phyloP scores from a whole-genome alignment of 345 rosid species.

The Populus nigra region DNA sequence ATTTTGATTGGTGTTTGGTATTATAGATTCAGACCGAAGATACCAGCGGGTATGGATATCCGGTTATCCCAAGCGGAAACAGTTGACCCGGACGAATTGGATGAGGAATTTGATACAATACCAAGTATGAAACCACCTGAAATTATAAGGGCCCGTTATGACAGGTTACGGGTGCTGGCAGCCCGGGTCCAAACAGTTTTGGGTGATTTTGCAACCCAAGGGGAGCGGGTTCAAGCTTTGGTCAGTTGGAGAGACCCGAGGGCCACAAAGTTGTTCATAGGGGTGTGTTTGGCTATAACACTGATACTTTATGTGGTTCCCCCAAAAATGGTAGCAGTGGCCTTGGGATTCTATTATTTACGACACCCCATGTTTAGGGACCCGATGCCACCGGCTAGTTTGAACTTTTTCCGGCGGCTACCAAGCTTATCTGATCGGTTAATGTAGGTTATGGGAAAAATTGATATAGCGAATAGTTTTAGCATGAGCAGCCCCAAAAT shows the following conservation, averaged over 20 bases:
- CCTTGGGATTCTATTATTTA: constrained; percentile 85
- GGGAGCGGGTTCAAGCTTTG: constrained; percentile 82
- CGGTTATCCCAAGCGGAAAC: constrained; percentile 78
- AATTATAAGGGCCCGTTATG: constrained; percentile 67
- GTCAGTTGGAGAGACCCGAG: constrained; percentile 99
- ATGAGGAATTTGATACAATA: constrained; percentile 90
- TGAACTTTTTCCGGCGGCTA: constrained; percentile 88
- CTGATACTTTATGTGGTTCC: constrained; percentile 70
- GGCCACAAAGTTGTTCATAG: constrained; percentile 85
- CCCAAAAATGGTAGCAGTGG: constrained; percentile 94
- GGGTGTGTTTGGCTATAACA: constrained; percentile 69
- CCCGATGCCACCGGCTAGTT: constrained; percentile 84
- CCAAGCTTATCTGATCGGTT: constrained; percentile 89
- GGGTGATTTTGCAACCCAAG: constrained; percentile 96
- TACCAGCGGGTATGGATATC: constrained; percentile 90
- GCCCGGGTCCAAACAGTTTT: constrained; percentile 84
- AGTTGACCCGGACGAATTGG: constrained; percentile 83
- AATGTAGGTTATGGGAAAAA: constrained; percentile 46
- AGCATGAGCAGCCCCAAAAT: not conserved
- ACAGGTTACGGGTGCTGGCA: constrained; percentile 74
- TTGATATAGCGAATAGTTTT: not conserved
- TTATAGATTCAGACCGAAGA: constrained; percentile 79
- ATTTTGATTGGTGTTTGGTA: constrained; percentile 91
- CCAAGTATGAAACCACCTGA: constrained; percentile 81
- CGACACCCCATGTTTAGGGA: constrained; percentile 96